These are phyloP conservation scores for Golovinomyces cichoracearum DNA, from an alignment of 2,329 filamentous ascomycete genomes.

Conservation along the genomic window DNA sequence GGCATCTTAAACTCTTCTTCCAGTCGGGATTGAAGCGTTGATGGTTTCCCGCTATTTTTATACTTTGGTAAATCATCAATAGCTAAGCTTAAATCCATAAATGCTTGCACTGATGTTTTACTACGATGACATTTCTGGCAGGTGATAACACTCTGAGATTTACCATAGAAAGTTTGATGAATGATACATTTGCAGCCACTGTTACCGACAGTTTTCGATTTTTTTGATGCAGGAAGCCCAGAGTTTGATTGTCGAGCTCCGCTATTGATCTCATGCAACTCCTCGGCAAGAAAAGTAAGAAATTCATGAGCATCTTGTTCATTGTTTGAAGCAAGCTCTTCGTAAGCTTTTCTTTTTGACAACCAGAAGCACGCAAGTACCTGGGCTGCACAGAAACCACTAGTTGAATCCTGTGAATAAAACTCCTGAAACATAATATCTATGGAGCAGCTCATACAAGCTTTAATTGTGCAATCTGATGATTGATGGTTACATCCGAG, in stretches of 20 bases:
- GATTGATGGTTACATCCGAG: constrained; percentile 67
- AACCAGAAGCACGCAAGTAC: constrained; percentile 81
- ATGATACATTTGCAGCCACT: constrained; percentile 57
- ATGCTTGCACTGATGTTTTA: constrained; percentile 63
- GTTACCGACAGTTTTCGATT: constrained; percentile 10
- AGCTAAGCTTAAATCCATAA: constrained; percentile 72
- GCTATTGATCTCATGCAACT: constrained; percentile 58
- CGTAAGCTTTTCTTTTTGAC: constrained; percentile 44
- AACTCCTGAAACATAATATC: constrained; percentile 51
- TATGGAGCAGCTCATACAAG: constrained; percentile 45
- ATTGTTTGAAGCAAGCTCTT: constrained; percentile 64
- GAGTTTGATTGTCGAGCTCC: constrained; percentile 20
- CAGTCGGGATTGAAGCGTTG: constrained; percentile 47
- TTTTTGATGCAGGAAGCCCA: constrained; percentile 9
- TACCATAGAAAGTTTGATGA: constrained; percentile 83
- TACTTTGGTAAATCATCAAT: constrained; percentile 53
- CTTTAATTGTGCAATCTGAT: constrained; percentile 35
- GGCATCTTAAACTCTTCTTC: constrained; percentile 64
- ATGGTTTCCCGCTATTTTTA: constrained; percentile 21
- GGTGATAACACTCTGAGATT: constrained; percentile 69
- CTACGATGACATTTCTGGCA: constrained; percentile 68
- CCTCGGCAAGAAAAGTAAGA: constrained; percentile 83
- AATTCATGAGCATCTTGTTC: constrained; percentile 96
- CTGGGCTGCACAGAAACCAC: constrained; percentile 72
- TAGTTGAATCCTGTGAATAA: constrained; percentile 48